These are phyloP conservation scores for Fusarium drepaniforme DNA, from an alignment of 2,329 filamentous ascomycete species.

Conservation along the genomic window DNA sequence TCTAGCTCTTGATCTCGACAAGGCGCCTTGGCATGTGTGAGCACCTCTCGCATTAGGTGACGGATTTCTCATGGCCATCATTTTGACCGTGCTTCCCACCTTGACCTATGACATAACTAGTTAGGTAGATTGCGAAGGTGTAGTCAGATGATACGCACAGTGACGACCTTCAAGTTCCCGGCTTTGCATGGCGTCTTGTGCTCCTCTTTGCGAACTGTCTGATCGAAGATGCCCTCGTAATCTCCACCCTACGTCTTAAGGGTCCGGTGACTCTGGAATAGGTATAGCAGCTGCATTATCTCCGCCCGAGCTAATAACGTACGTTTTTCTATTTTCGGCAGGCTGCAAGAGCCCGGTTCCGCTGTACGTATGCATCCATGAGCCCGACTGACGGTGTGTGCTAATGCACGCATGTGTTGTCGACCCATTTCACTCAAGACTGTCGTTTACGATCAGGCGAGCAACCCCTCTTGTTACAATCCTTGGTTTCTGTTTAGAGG, in stretches of 20 bases:
- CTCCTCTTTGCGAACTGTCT: not conserved
- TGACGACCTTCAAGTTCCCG: not conserved
- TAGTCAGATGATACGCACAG: not conserved
- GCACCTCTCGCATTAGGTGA: not conserved
- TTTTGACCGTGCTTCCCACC: no score
- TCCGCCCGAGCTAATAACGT: not conserved
- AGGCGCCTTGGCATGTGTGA: not conserved
- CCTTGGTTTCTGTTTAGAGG: not conserved
- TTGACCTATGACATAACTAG: not conserved
- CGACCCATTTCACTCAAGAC: not conserved
- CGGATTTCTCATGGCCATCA: not conserved
- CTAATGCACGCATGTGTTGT: slow-evolving; percentile 1
- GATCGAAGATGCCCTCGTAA: not conserved
- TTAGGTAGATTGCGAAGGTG: not conserved
- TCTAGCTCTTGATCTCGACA: not conserved
- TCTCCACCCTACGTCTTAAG: not conserved
- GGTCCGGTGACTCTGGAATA: not conserved
- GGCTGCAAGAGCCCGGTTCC: not conserved
- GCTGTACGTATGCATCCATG: not conserved
- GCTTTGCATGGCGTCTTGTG: not conserved
- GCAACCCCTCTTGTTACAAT: not conserved
- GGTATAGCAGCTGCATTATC: not conserved
- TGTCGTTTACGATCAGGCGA: not conserved
- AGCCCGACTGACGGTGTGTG: not conserved
- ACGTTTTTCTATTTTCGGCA: not conserved